Base-by-base conservation (phyloP, 1,139 yeast species). In the Spathaspora sp. region DNA sequence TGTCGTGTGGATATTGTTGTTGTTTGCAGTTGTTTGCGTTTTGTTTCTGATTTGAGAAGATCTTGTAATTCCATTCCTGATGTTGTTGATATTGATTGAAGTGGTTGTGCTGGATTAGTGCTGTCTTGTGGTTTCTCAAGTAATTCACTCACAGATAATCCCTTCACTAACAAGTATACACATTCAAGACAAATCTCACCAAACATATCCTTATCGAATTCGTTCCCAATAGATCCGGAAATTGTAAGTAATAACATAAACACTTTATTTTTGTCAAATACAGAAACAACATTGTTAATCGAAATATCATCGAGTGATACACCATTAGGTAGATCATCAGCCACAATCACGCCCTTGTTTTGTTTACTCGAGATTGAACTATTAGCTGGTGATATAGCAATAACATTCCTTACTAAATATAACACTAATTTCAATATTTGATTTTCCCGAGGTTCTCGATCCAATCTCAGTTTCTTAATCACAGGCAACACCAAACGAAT, bases 341-440 rank as follows among this genome's bases (percentile, higher is more conserved):
- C 43, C 18, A 50, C 57, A 49, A 54, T 59, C 47, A 46, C 56
- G 46, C 51, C 50, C 44, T 70, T 73, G 7, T 71, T 57, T 27
- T 59, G 53, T 41, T 72, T 70, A 1, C 76, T 59, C 4, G 83
- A 72, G 7, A 81, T 62, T 2, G 82, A 72, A 5, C 73, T 57
- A 27, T 75, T 78, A 1, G 86, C 80, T 0, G 93, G 91, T 54
- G 86, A 91, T 37, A 91, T 89, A 41, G 81, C 79, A 8, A 88
- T 67, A 13, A 93, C 58, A 60, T 95, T 93, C 54, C 96, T 76
- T 49, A 91, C 73, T 57, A 93, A 81, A 47, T 80, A 82, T 13
- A 91, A 67, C 24, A 86, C 89, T 51, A 93, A 74, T 47, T 86
- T 80, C 43, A 93, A 65, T 20, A 90, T 78, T 42, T 86, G 84